Evolutionary conservation across 2,329 filamentous ascomycete species (phyloP).

Genomic region (Stachybotrys elegans): DNA sequence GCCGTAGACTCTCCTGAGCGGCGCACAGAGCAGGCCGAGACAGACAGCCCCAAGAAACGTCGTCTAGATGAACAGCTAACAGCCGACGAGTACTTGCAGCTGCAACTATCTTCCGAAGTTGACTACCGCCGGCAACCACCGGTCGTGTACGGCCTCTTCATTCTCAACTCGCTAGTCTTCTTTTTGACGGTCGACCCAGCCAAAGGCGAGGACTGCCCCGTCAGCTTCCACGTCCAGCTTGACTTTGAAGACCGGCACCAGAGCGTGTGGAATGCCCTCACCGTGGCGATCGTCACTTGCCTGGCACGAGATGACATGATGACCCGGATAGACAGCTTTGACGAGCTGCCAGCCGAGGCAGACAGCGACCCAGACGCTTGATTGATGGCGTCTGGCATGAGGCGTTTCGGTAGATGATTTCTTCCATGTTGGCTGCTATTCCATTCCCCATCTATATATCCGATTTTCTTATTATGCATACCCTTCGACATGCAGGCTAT

Average conservation of each 20-base stretch:
- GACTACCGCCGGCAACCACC: conserved; percentile 27
- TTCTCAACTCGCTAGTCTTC: conserved; percentile 33
- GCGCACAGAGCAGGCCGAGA: no score
- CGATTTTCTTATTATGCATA: no score
- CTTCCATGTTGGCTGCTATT: no score
- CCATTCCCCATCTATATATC: no score
- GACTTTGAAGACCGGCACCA: conserved; percentile 33
- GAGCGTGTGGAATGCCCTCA: conserved; percentile 40
- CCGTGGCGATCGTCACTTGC: conserved; percentile 33
- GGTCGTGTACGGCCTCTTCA: conserved; percentile 38
- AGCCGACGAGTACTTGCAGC: no score
- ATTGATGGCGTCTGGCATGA: no score
- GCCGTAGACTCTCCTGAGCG: no score
- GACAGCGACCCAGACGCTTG: conserved; percentile 34
- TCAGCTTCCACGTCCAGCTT: conserved; percentile 38
- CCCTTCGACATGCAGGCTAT: no score
- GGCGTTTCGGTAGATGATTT: no score
- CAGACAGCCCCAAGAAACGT: no score
- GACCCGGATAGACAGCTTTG: conserved; percentile 27
- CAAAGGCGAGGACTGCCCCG: conserved; percentile 26
- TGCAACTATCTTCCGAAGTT: not conserved
- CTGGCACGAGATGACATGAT: conserved; percentile 35
- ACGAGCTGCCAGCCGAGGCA: conserved; percentile 18
- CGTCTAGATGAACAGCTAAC: no score
- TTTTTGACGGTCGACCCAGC: conserved; percentile 34